phyloP scores from a whole-genome alignment of 805 yeast genomes.

The Sporopachydermia lactativora region DNA sequence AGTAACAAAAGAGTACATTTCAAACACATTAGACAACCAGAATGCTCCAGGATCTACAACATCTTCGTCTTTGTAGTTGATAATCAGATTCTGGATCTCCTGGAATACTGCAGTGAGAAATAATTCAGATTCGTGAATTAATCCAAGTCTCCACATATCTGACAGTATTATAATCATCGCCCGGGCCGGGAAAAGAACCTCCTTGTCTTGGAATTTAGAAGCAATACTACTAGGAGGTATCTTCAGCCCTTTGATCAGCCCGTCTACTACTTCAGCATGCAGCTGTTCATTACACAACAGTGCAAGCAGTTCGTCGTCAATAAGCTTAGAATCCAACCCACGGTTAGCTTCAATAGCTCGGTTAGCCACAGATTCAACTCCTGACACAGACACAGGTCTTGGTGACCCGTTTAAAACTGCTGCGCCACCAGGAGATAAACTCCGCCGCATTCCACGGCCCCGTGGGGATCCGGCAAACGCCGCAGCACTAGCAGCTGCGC shows the following conservation, averaged over 20 bases:
- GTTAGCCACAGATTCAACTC: background rate
- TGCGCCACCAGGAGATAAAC: slow-evolving; percentile 9
- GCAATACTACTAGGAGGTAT: slow-evolving; percentile 81
- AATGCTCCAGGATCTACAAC: slow-evolving; percentile 87
- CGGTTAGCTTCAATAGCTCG: slow-evolving; percentile 11
- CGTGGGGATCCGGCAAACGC: slow-evolving; percentile 19
- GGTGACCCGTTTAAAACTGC: slow-evolving; percentile 4
- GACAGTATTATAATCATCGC: slow-evolving; percentile 81
- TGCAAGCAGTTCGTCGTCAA: slow-evolving; percentile 52
- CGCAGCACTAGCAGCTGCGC: slow-evolving; percentile 21
- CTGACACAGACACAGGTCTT: slow-evolving; percentile 3
- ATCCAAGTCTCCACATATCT: slow-evolving; percentile 97
- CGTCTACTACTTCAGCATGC: slow-evolving; percentile 76
- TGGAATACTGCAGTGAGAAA: slow-evolving; percentile 81
- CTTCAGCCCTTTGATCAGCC: slow-evolving; percentile 69
- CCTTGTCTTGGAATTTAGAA: slow-evolving; percentile 70
- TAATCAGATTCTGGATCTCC: slow-evolving; percentile 74
- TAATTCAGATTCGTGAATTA: slow-evolving; percentile 82
- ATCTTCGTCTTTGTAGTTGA: slow-evolving; percentile 70
- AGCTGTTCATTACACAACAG: slow-evolving; percentile 32
- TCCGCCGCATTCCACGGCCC: slow-evolving; percentile 17
- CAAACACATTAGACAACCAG: slow-evolving; percentile 96
- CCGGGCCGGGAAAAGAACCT: slow-evolving; percentile 91
- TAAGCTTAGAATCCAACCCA: slow-evolving; percentile 13
- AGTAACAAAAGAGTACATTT: slow-evolving; percentile 83